Evolutionary conservation across 2,329 filamentous ascomycete genomes (phyloP), one percentile per base, ranked within the genome.

Genomic region (Daldinia eschscholtzii): DNA sequence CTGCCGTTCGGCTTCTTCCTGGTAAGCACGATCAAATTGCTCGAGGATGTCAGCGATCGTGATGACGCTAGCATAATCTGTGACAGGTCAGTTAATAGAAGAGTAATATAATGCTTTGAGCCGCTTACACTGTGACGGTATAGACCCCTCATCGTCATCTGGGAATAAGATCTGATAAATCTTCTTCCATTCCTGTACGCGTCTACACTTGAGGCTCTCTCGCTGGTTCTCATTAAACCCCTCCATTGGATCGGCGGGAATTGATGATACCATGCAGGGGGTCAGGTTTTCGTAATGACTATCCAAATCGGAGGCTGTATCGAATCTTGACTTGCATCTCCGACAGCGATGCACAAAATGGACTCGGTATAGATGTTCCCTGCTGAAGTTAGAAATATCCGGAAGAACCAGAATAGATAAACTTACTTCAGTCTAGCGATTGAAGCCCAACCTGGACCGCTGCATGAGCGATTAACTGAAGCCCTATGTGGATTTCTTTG

Each of bases 161-260:
- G 55, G 55, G n/a, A 57, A 57, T 28, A 57, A 13, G n/a, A 57
- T 41, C 26, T 42, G 55, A 6, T 57, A 57, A 42, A 57, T 57
- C 15, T 57, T 30, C 26, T 46, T 57, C 55, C 55, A 57, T 10
- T 57, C 39, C 39, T 57, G 55, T 28, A 57, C 26, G n/a, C 55
- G 39, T 33, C 39, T 57, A 30, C 39, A 30, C n/a, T 46, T 42
- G 3, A 57, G 3, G 13, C 9, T 44, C n/a, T 44, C 39, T 6
- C 39, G 55, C 28, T 57, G 55, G 0, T 28, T n/a, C 39, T 57
- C 55, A 12, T 46, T 46, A 10, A 57, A 57, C 6, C 35, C 55
- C n/a, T 44, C 55, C 39, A 57, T 57, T 57, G 55, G 55, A 20
- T 57, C 39, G 26, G 37, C 12, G 6, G 37, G 37, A 15, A 23